Base-by-base conservation (phyloP, 495 filamentous ascomycete genomes). In the Neurospora africana region DNA sequence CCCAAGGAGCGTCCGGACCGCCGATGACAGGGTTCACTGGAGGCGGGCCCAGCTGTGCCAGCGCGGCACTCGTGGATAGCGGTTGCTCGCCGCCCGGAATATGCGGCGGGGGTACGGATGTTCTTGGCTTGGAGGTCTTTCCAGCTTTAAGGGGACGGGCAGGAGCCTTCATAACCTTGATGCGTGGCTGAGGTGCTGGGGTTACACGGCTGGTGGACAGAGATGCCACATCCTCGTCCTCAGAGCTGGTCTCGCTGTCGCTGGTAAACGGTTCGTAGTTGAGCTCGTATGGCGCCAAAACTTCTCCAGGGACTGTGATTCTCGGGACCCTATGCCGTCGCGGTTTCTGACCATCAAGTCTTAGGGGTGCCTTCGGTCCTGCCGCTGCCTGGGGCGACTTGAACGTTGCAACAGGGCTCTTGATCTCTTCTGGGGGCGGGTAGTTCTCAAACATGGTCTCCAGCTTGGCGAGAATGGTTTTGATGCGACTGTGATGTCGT, bases 1-100 rank as follows among this genome's bases (percentile, higher is more conserved):
- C 85, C 95, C 95, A 99, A 1, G 95, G 95, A 37, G 91, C 84
- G 76, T 95, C 89, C 72, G 88, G 83, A 76, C 91, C 93, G 21
- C 95, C 95, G 8, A 85, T 82, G 38, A 88, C 85, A 19, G 92
- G 91, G 79, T 95, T 89, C 38, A 89, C 85, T 0, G 94, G 94
- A 2, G 94, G 93, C 9, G 92, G 91, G 44, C 90, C 88, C 3
- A 95, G 85, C 73, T 90, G 83, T 0, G 92, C 91, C 67, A 97
- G 83, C 7, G 90, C 92, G 78, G 90, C 91, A 79, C 91, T 93
- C n/a, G 91, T 94, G 19, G 93, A 95, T 44, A 95, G 90, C 11
- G 38, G 43, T 27, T 58, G 47, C 19, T 85, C 84, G 33, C 82
- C 76, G 72, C 84, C 87, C 69, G 87, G 83, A 11, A 85, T 81